Evolutionary conservation across 2,329 filamentous ascomycete genomes (phyloP).

Genomic region (Samsoniella hepiali): DNA sequence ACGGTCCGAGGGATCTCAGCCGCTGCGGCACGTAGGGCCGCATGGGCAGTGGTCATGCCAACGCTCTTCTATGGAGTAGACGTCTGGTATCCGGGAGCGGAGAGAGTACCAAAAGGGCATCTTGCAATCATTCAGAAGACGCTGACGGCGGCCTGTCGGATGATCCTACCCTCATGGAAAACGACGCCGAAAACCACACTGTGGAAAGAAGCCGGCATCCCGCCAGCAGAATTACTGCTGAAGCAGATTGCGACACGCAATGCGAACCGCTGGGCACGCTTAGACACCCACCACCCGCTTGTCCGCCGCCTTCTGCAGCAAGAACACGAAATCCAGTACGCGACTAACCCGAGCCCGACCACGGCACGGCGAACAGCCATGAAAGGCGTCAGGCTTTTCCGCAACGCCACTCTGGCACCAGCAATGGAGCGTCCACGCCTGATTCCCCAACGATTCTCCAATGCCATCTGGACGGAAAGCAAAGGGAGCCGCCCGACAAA

Average conservation of each 20-base stretch:
- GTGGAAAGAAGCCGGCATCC: slow-evolving; percentile 18
- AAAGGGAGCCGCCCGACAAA: no score
- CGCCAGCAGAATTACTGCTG: slow-evolving; percentile 12
- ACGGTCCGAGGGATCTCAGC: slow-evolving; percentile 14
- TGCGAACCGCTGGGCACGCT: neutral
- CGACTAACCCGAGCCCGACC: neutral
- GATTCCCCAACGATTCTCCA: no score
- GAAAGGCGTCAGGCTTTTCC: no score
- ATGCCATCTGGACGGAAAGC: no score
- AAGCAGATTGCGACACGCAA: neutral
- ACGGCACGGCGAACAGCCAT: no score
- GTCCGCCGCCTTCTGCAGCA: neutral
- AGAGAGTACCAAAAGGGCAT: slow-evolving; percentile 1
- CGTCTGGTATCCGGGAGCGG: slow-evolving; percentile 16
- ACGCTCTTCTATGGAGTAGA: slow-evolving; percentile 17
- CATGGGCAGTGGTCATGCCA: slow-evolving; percentile 15
- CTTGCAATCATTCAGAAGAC: slow-evolving; percentile 16
- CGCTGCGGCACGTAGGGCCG: slow-evolving; percentile 8
- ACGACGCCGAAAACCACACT: slow-evolving; percentile 19
- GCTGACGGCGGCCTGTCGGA: slow-evolving; percentile 12
- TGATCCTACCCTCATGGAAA: slow-evolving; percentile 18
- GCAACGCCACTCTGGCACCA: no score
- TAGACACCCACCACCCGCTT: slow-evolving; percentile 5
- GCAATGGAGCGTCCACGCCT: no score
- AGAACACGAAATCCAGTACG: slow-evolving; percentile 3